Percentiles rank a stretch among this genome's conserved stretches.
Evolutionary conservation across 164 flowering plant species (phyloP).

Genomic region (Chimonanthus praecox): DNA sequence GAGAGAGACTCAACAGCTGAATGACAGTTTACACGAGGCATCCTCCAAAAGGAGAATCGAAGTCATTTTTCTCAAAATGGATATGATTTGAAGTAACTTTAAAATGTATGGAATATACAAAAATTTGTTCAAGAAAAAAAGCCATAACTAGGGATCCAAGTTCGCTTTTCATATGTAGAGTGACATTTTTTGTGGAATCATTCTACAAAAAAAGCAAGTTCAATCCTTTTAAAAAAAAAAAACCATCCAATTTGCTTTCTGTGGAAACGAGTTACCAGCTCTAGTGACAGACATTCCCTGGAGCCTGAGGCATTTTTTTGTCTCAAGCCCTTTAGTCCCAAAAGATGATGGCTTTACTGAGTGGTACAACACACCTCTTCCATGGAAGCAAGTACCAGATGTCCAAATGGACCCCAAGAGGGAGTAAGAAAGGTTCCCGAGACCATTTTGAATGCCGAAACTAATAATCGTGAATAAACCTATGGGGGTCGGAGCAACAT

Average conservation of each 20-base stretch:
- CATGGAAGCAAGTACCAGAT: neutral
- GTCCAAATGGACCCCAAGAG: neutral
- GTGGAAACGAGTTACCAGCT: neutral
- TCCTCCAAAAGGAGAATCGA: neutral
- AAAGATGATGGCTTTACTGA: neutral
- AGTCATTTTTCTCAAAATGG: neutral
- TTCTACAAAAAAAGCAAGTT: neutral
- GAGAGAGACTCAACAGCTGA: neutral
- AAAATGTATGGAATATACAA: neutral
- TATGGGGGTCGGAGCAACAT: neutral
- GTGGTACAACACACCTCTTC: neutral
- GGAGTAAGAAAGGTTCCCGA: neutral
- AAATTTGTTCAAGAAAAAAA: neutral
- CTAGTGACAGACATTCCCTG: neutral
- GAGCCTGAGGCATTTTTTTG: neutral
- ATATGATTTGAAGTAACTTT: neutral
- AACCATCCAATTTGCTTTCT: neutral
- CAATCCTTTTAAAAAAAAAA: neutral
- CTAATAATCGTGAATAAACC: too few relatives aligned
- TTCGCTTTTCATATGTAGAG: neutral
- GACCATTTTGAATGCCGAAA: neutral
- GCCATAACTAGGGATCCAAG: neutral
- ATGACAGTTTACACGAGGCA: neutral
- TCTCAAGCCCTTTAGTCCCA: neutral
- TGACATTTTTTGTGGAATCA: neutral